Percentiles rank a stretch among this genome's conserved stretches.
phyloP scores from a whole-genome alignment of 2,329 filamentous ascomycete species.

The Aspergillus pseudonomiae region DNA sequence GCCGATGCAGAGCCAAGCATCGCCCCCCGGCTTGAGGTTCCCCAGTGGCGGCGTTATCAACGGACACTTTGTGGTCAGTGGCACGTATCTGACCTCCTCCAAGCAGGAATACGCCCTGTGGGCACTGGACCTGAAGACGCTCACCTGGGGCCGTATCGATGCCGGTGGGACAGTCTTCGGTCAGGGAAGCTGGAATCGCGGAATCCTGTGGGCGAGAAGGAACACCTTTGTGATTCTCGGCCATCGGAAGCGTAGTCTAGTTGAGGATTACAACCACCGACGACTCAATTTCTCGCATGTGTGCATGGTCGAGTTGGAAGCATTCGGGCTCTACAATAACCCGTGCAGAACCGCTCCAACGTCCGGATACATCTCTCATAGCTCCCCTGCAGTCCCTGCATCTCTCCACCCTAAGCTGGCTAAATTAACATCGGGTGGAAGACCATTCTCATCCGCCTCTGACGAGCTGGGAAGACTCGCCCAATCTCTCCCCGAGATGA shows the following conservation, averaged over 20 bases:
- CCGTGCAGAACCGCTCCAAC: constrained; percentile 76
- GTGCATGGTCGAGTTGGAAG: constrained; percentile 94
- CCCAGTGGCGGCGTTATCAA: constrained; percentile 95
- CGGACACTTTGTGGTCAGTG: constrained; percentile 94
- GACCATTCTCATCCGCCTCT: constrained; percentile 74
- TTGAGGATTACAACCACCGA: constrained; percentile 97
- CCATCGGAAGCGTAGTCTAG: constrained; percentile 87
- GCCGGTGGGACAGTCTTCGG: constrained; percentile 92
- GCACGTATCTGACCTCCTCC: constrained; percentile 94
- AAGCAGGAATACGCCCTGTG: constrained; percentile 98
- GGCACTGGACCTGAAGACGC: constrained; percentile 83
- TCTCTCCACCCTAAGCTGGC: constrained; percentile 53
- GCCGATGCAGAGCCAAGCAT: constrained; percentile 79
- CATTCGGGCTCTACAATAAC: constrained; percentile 96
- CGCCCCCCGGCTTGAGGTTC: constrained; percentile 89
- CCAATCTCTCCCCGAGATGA: constrained; percentile 76
- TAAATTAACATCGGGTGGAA: constrained; percentile 69
- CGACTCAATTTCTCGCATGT: constrained; percentile 97
- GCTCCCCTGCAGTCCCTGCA: constrained; percentile 66
- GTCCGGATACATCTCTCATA: constrained; percentile 83
- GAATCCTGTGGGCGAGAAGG: constrained; percentile 86
- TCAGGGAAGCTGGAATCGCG: constrained; percentile 96
- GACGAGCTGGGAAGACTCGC: constrained; percentile 84
- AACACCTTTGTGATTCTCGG: constrained; percentile 96
- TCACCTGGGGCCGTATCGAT: constrained; percentile 95